phyloP scores from a whole-genome alignment of 2,329 filamentous ascomycete species.

The Gremmenia infestans region DNA sequence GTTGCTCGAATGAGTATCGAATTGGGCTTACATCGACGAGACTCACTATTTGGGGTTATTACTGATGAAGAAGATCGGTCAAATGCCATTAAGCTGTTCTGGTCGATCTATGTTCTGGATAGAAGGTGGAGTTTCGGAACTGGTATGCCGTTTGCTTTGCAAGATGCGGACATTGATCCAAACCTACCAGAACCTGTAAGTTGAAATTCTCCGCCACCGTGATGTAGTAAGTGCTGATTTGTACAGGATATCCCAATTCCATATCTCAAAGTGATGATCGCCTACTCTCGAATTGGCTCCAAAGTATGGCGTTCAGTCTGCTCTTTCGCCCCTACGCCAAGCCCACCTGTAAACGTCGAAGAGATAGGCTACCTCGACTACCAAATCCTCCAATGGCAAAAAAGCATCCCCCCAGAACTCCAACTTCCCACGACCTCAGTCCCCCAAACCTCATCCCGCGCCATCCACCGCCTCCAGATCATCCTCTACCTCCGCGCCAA shows the following conservation, averaged over 20 bases:
- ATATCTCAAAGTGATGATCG: slow-evolving; percentile 79
- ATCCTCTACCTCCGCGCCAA: slow-evolving; percentile 84
- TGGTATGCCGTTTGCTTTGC: slow-evolving; percentile 77
- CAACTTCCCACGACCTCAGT: slow-evolving; percentile 47
- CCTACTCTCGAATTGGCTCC: slow-evolving; percentile 75
- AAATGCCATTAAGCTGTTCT: slow-evolving; percentile 70
- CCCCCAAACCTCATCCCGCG: slow-evolving; percentile 34
- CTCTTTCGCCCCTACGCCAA: slow-evolving; percentile 17
- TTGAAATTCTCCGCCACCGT: slow-evolving; percentile 4
- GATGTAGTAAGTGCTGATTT: slow-evolving; percentile 9
- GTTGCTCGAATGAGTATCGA: slow-evolving; percentile 75
- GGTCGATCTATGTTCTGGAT: slow-evolving; percentile 82
- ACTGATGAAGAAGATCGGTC: slow-evolving; percentile 62
- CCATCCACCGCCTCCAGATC: slow-evolving; percentile 67
- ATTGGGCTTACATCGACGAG: slow-evolving; percentile 75
- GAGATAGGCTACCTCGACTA: slow-evolving; percentile 78
- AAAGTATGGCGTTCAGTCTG: slow-evolving; percentile 78
- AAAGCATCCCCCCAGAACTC: slow-evolving; percentile 60
- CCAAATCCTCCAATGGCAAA: slow-evolving; percentile 84
- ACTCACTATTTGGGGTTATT: slow-evolving; percentile 65
- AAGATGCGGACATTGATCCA: slow-evolving; percentile 81
- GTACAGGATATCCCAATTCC: slow-evolving; percentile 37
- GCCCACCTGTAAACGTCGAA: slow-evolving; percentile 43
- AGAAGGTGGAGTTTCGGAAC: slow-evolving; percentile 87
- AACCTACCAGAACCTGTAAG: slow-evolving; percentile 73